Evolutionary conservation across 352 stramenopile species (phyloP).

Genomic region (Peronosclerospora sorghi): DNA sequence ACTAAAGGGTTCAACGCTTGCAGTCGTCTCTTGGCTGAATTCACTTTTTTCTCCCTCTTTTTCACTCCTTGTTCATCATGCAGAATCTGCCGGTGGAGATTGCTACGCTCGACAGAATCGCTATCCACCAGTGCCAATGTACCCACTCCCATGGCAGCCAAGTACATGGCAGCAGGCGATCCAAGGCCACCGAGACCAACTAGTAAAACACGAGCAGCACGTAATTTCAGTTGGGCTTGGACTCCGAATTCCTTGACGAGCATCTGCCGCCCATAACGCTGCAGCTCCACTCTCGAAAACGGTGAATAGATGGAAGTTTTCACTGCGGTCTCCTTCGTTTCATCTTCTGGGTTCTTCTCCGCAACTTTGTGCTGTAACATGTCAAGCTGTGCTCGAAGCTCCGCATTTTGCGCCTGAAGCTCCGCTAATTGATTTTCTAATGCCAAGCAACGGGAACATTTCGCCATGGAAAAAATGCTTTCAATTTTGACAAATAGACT

Average conservation of each 20-base stretch:
- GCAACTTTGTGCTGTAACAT: neutral
- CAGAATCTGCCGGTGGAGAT: slow-evolving; percentile 95
- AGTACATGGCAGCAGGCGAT: slow-evolving; percentile 90
- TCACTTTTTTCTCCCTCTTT: slow-evolving; percentile 76
- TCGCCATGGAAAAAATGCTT: slow-evolving; percentile 1
- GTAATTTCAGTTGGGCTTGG: slow-evolving; percentile 76
- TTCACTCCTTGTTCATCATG: slow-evolving; percentile 78
- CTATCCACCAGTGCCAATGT: slow-evolving; percentile 90
- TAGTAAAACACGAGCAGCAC: slow-evolving; percentile 74
- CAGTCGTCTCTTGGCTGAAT: slow-evolving; percentile 60
- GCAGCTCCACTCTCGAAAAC: slow-evolving; percentile 37
- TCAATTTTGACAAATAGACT: slow-evolving; percentile 4
- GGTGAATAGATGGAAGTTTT: slow-evolving; percentile 22
- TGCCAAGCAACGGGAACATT: slow-evolving; percentile 19
- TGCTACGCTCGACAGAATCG: slow-evolving; percentile 92
- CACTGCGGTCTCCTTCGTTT: neutral
- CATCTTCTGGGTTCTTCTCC: neutral
- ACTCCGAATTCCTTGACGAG: slow-evolving; percentile 88
- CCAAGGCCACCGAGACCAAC: slow-evolving; percentile 93
- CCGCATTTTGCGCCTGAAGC: slow-evolving; percentile 18
- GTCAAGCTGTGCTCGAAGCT: slow-evolving; percentile 14
- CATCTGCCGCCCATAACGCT: slow-evolving; percentile 93
- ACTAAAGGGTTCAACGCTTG: slow-evolving; percentile 78
- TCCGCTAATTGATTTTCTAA: slow-evolving; percentile 15
- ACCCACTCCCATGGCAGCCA: slow-evolving; percentile 92